Evolutionary conservation across 768 basidiomycete genomes (phyloP).

Genomic region (Gymnopilus dilepis): DNA sequence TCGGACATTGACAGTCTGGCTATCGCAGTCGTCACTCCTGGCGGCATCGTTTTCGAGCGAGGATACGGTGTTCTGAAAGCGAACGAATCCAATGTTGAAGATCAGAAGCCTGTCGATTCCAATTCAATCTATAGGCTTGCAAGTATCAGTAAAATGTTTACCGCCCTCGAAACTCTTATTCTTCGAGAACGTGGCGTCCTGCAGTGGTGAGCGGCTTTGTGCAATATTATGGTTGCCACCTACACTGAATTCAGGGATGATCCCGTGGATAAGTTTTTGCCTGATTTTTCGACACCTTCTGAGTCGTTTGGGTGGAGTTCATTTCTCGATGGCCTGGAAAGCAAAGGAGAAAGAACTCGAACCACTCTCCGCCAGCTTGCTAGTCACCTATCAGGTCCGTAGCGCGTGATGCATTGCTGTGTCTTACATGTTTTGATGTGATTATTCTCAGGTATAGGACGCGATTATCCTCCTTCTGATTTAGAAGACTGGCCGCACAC

Average conservation of each 20-base stretch:
- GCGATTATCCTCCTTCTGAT: conserved; percentile 39
- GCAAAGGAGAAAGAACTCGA: conserved; percentile 25
- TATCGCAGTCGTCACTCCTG: conserved; percentile 53
- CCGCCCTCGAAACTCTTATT: conserved; percentile 51
- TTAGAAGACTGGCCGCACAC: conserved; percentile 47
- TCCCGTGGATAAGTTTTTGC: conserved; percentile 49
- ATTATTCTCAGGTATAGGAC: conserved; percentile 35
- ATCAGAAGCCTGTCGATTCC: conserved; percentile 34
- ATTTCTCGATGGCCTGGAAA: conserved; percentile 26
- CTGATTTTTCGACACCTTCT: conserved; percentile 40
- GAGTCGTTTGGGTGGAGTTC: conserved; percentile 39
- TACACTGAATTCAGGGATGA: conserved; percentile 46
- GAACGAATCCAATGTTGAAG: conserved; percentile 43
- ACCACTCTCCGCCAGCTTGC: conserved; percentile 48
- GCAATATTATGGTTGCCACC: not conserved
- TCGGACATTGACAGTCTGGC: conserved; percentile 54
- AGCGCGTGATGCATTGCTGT: not conserved
- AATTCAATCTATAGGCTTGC: conserved; percentile 58
- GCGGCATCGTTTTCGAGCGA: conserved; percentile 49
- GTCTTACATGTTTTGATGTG: not conserved
- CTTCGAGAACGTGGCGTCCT: conserved; percentile 50
- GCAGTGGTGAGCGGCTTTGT: conserved; percentile 35
- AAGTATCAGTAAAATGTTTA: conserved; percentile 57
- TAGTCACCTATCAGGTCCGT: conserved; percentile 43
- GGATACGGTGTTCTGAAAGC: conserved; percentile 49